Evolutionary conservation across 1,284 basidiomycete genomes (phyloP).

Genomic region (Cryptococcus jaspeensis): DNA sequence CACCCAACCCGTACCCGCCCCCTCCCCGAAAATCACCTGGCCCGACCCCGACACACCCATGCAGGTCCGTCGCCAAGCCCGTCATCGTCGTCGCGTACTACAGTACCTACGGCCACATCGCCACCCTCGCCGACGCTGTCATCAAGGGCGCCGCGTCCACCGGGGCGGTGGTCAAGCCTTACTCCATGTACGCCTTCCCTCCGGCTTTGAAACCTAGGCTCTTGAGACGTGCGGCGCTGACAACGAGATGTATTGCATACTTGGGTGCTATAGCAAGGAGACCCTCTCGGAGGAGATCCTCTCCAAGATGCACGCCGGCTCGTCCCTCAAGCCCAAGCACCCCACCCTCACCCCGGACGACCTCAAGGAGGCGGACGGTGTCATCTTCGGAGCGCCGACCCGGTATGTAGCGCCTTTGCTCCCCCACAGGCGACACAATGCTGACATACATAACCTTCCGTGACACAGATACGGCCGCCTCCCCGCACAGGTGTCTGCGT

Average conservation of each 20-base stretch:
- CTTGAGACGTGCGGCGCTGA: too few species aligned
- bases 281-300: constrained; percentile 76
- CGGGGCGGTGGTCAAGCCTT: constrained; percentile 71
- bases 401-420: too few species aligned
- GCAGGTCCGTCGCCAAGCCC: constrained; percentile 48
- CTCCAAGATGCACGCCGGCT: constrained; percentile 67
- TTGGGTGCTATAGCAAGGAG: constrained; percentile 75
- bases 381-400: constrained; percentile 70
- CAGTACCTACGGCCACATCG: constrained; percentile 77
- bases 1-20: too few species aligned
- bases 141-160: constrained; percentile 68
- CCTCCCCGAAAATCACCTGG: too few species aligned
- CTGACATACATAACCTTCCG: too few species aligned
- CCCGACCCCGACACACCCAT: too few species aligned
- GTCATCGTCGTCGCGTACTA: constrained; percentile 79
- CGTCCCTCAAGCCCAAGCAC: constrained; percentile 58
- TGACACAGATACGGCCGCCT: constrained; percentile 54
- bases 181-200: constrained; percentile 56
- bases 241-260: too few species aligned
- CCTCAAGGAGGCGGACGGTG: constrained; percentile 61
- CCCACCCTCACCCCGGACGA: constrained; percentile 67
- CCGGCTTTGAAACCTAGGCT: too few species aligned
- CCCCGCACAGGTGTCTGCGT: constrained; percentile 54
- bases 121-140: constrained; percentile 73
- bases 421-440: too few species aligned